Base-by-base conservation (phyloP, 2,329 filamentous ascomycete genomes). In the Colletotrichum orbiculare region DNA sequence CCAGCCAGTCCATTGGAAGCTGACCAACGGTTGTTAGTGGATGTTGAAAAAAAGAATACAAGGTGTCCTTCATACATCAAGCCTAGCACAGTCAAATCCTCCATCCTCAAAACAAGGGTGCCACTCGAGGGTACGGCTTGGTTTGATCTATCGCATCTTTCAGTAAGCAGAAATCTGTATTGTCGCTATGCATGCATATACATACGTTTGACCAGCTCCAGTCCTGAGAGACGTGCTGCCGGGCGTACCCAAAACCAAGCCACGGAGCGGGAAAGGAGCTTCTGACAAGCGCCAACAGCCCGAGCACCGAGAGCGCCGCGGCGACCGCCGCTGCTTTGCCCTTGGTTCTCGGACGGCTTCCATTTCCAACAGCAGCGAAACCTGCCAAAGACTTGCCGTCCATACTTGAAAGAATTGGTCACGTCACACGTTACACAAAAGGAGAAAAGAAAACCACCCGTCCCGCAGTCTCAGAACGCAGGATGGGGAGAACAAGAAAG, bases 1-100 rank as follows among this genome's bases (percentile, higher is more conserved):
- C 69, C 8, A 73, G 67, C 76, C 76, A 78, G 53, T 76, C 71
- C 75, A 76, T 77, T 0, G 76, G 76, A 11, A 78, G 71, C 75
- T 78, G 34, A 33, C 10, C 43, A 9, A 25, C 25, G 25, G 3
- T 25, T 25, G 15, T 46, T 11, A 46, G 43, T 4, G 10, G 1
- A 1, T 2, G 8, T 8, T 46, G 10, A 2, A 5, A 8, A 8
- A n/a, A 17, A 8, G 17, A 17, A 4, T 25, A 5, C 10, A 5
- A 4, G 1, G 9, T 6, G 6, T 9, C 15, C 34, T 69, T 71
- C 25, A 68, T 49, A 76, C 76, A 49, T 77, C 74, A 1, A 77
- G 69, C 49, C 76, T 73, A 5, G 76, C 75, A 62, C 76, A 77
- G 42, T 77, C 71, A 35, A 73, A 74, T 7, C 64, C 50, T 11